Evolutionary conservation across 495 filamentous ascomycete species (phyloP).

Genomic region (Neurospora sp.): DNA sequence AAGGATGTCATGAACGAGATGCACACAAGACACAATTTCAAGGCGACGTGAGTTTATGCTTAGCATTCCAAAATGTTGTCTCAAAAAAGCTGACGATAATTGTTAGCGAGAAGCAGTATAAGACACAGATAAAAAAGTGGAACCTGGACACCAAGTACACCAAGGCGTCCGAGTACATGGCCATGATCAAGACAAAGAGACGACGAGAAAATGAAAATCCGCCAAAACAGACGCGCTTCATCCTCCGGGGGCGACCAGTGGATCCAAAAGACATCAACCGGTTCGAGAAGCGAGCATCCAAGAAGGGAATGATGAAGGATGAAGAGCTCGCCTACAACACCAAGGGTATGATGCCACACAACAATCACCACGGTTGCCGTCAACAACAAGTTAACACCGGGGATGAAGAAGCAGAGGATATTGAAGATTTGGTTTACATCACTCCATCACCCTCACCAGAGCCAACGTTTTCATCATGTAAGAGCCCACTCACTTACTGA

Average conservation of each 20-base stretch:
- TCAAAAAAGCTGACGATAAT: neutral
- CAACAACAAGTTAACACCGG: neutral
- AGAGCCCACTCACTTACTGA: neutral
- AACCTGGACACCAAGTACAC: slow-evolving; percentile 31
- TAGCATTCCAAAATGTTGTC: neutral
- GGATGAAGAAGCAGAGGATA: slow-evolving; percentile 6
- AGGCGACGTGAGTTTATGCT: slow-evolving; percentile 21
- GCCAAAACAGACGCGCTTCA: slow-evolving; percentile 22
- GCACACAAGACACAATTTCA: slow-evolving; percentile 20
- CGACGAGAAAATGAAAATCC: slow-evolving; percentile 17
- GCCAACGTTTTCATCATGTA: slow-evolving; percentile 3
- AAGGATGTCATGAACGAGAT: slow-evolving; percentile 28
- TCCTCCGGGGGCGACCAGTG: slow-evolving; percentile 21
- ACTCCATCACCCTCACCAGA: slow-evolving; percentile 15
- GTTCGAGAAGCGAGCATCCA: slow-evolving; percentile 25
- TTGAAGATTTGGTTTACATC: slow-evolving; percentile 20
- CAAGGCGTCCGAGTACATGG: slow-evolving; percentile 28
- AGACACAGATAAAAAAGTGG: slow-evolving; percentile 31
- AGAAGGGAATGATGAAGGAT: slow-evolving; percentile 18
- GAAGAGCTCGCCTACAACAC: slow-evolving; percentile 7
- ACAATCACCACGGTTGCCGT: neutral
- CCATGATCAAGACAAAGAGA: slow-evolving; percentile 26
- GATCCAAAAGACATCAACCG: slow-evolving; percentile 26
- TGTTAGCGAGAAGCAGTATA: slow-evolving; percentile 27
- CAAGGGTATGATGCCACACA: neutral